These are phyloP conservation scores for Fusarium avenaceum DNA, from an alignment of 2,329 filamentous ascomycete genomes.

Conservation along the genomic window DNA sequence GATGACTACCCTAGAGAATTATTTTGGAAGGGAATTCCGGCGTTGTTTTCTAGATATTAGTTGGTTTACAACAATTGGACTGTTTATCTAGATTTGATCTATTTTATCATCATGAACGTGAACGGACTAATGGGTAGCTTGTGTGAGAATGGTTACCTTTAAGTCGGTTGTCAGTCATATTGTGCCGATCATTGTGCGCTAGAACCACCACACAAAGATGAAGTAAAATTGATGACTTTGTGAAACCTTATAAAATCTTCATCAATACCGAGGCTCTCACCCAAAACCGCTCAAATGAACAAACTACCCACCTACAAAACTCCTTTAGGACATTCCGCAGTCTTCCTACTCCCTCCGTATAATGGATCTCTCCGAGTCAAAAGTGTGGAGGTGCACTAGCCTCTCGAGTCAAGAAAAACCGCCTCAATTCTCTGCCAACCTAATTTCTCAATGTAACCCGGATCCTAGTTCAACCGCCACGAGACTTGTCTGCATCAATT, in stretches of 20 bases:
- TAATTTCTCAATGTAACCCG: slow-evolving; percentile 12
- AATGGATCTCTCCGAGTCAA: slow-evolving; percentile 13
- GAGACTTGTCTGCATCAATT: slow-evolving; percentile 6
- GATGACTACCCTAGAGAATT: no score
- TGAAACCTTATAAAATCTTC: no score
- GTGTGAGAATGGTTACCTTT: fast-evolving
- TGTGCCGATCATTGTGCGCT: no score
- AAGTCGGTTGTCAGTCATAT: no score
- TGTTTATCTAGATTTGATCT: no score
- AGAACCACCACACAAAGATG: no score
- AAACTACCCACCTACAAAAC: not conserved
- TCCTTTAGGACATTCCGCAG: not conserved
- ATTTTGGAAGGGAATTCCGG: no score
- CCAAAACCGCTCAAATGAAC: not conserved
- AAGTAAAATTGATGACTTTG: no score
- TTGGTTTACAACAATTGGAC: no score
- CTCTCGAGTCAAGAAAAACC: slow-evolving; percentile 11
- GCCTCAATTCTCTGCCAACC: not conserved
- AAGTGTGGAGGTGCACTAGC: slow-evolving; percentile 11
- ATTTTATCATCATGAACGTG: not conserved
- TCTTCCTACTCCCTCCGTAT: not conserved
- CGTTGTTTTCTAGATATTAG: no score
- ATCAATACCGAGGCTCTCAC: not conserved
- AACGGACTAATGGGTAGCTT: no score
- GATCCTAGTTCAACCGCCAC: slow-evolving; percentile 16